Percentiles rank a stretch among this genome's conserved stretches.
phyloP scores from a whole-genome alignment of 257 asterid species.

The Nicotiana sylvestris region DNA sequence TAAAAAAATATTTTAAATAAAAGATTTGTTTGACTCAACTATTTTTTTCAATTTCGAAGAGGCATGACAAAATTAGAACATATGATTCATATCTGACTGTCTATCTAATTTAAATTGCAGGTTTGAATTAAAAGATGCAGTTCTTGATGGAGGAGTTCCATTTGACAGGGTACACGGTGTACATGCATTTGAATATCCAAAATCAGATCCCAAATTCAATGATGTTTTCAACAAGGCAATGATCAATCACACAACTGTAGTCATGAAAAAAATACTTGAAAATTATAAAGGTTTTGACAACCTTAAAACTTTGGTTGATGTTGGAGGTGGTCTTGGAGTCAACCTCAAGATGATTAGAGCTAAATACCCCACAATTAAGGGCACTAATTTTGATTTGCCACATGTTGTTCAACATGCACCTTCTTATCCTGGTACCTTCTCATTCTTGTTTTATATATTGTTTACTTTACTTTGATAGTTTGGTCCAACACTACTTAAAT shows the following conservation, averaged over 20 bases:
- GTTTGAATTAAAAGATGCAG: slow-evolving; percentile 29
- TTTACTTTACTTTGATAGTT: background rate
- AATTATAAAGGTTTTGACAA: slow-evolving; percentile 31
- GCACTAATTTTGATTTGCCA: slow-evolving; percentile 36
- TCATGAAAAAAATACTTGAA: slow-evolving; percentile 24
- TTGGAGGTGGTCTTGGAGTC: slow-evolving; percentile 44
- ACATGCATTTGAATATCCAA: slow-evolving; percentile 26
- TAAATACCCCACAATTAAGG: slow-evolving; percentile 31
- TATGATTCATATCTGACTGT: background rate
- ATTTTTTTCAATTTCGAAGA: too few species aligned
- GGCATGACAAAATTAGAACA: too few species aligned
- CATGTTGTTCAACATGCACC: slow-evolving; percentile 40
- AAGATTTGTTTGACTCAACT: too few species aligned
- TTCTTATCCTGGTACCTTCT: slow-evolving; percentile 21
- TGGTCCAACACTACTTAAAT: too few species aligned
- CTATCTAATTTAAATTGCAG: slow-evolving; percentile 6
- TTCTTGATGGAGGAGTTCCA: slow-evolving; percentile 36
- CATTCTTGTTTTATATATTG: background rate
- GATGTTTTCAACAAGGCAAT: slow-evolving; percentile 33
- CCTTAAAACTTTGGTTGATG: slow-evolving; percentile 29
- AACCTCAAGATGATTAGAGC: slow-evolving; percentile 30
- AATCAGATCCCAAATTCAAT: slow-evolving; percentile 19
- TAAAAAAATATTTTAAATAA: too few species aligned
- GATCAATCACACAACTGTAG: slow-evolving; percentile 22
- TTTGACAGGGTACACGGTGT: slow-evolving; percentile 32